Evolutionary conservation across 495 filamentous ascomycete species (phyloP).

Genomic region (Aspergillus carlsbadensis): DNA sequence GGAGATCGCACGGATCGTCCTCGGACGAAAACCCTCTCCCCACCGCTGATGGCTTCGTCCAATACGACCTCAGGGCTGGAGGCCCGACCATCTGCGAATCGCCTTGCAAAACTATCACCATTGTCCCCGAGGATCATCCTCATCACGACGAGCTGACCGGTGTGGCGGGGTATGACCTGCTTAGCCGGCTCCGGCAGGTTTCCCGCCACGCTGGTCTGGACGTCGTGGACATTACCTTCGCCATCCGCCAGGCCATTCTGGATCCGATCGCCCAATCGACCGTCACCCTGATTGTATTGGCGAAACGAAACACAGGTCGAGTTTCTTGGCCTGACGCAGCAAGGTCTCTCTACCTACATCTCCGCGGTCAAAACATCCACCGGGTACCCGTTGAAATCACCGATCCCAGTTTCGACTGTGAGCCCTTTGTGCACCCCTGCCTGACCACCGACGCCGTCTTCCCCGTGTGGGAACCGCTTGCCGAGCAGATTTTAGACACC

Average conservation of each 20-base stretch:
- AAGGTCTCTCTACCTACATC: neutral
- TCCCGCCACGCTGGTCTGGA: neutral
- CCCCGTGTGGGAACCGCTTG: neutral
- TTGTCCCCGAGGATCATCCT: neutral
- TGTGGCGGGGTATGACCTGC: neutral
- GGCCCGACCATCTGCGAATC: neutral
- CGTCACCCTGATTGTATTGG: neutral
- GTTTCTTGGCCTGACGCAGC: neutral
- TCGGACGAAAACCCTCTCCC: constrained; percentile 1
- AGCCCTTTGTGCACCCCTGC: neutral
- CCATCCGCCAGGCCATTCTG: neutral
- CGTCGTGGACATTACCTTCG: neutral
- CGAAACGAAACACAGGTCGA: neutral
- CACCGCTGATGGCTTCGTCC: neutral
- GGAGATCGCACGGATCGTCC: neutral
- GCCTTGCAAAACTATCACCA: neutral
- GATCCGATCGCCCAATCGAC: no score
- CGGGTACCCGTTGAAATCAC: neutral
- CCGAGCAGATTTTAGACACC: neutral
- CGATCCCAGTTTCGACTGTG: neutral
- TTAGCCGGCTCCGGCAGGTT: neutral
- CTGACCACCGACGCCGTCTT: neutral
- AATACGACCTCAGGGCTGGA: constrained; percentile 10
- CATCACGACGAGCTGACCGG: neutral
- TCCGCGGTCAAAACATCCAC: neutral